Evolutionary conservation across 129 eudicot species (phyloP).

Genomic region (Deinandra increscens): DNA sequence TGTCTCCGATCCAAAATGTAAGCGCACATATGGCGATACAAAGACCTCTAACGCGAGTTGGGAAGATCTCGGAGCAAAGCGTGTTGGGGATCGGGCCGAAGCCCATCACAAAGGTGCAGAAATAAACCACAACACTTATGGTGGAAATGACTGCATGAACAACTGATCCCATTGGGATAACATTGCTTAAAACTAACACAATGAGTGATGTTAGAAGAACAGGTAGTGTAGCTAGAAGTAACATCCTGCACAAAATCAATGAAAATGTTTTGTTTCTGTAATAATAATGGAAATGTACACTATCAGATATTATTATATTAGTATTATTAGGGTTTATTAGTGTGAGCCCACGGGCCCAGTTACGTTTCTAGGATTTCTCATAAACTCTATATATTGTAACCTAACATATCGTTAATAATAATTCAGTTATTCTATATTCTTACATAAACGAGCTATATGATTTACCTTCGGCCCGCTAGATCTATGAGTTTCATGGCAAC

Average conservation of each 20-base stretch:
- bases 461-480: slow-evolving; percentile 82
- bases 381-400: too few species aligned
- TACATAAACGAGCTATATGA: background rate
- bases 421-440: too few species aligned
- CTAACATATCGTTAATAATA: too few species aligned
- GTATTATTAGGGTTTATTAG: too few species aligned
- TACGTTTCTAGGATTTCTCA: too few species aligned
- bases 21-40: slow-evolving; percentile 92
- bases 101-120: slow-evolving; percentile 91
- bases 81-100: slow-evolving; percentile 96
- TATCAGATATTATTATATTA: too few species aligned
- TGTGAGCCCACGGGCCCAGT: too few species aligned
- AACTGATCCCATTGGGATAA: slow-evolving; percentile 42
- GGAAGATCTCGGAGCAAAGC: slow-evolving; percentile 87
- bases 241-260: slow-evolving; percentile 45
- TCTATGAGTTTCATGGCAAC: slow-evolving; percentile 89
- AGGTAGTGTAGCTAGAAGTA: slow-evolving; percentile 69
- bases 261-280: background rate
- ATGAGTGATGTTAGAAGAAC: slow-evolving; percentile 53
- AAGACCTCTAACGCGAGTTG: slow-evolving; percentile 83
- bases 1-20: slow-evolving; percentile 81
- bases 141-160: slow-evolving; percentile 74
- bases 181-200: slow-evolving; percentile 57
- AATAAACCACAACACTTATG: slow-evolving; percentile 64
- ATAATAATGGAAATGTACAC: background rate